Base-by-base conservation (phyloP, 495 filamentous ascomycete species). In the Xylaria flabelliformis region DNA sequence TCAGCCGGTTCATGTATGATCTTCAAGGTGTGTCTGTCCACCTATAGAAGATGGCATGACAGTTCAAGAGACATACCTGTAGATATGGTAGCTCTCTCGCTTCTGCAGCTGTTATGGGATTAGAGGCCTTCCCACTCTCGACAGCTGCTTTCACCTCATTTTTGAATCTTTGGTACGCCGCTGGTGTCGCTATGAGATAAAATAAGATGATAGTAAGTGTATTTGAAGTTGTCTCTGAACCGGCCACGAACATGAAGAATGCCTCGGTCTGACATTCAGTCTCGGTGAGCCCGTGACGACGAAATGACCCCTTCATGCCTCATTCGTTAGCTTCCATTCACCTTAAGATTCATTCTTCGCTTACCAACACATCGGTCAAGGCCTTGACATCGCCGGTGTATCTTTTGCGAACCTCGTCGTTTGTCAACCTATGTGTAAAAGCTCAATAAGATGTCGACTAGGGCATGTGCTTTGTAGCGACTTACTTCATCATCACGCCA, bases 171-270 rank as follows among this genome's bases (percentile, higher is more conserved):
- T 81, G 75, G 75, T 90, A 91, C 0, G 83, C 80, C 0, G 63
- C 44, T 0, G 83, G 81, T 61, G 84, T 80, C 7, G 79, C 80
- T 15, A 91, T 74, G 29, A 92, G 77, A 72, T 88, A 85, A 29
- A 84, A 73, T 55, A 92, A 78, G 51, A 88, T 81, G 2, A 83
- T 85, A 59, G 84, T 84, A 74, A 92, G 85, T 10, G 86, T 82
- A 1, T 86, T 88, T 0, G 88, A 86, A 0, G 87, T 89, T 13
- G 90, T 91, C 71, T 93, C 91, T 9, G 89, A 86, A n/a, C 89
- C 90, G 3, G 90, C 90, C 12, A 91, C 81, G 58, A 84, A 82
- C 74, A 84, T 81, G 42, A 86, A 74, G 3, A 84, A 39, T 39
- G 79, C 78, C 24, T 83, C 75, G 10, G 79, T 69, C 44, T 78